Conservation (phyloP, 2,329 filamentous ascomycete species). For the Cladosporium sp. region DNA sequence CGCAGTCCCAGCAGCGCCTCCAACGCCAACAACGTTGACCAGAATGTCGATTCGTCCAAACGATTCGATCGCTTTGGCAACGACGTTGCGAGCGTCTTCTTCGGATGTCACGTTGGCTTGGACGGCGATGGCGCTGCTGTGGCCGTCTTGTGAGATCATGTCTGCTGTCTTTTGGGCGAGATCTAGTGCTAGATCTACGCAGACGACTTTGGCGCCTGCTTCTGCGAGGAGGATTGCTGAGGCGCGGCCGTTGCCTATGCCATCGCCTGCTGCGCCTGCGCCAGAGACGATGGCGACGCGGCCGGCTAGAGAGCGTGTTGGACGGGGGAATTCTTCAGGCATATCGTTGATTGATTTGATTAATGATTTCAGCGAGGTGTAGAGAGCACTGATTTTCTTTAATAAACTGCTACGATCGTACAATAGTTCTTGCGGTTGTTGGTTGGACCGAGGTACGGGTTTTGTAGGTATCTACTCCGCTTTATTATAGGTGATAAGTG, state of each 20-base stretch:
- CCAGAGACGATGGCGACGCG: slow-evolving; percentile 56
- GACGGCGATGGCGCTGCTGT: slow-evolving; percentile 41
- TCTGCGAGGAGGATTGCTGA: slow-evolving; percentile 57
- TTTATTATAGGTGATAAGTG: background rate
- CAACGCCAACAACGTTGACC: slow-evolving; percentile 62
- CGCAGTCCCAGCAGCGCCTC: slow-evolving; percentile 56
- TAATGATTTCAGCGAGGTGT: background rate
- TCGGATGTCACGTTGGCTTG: slow-evolving; percentile 54
- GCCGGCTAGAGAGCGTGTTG: slow-evolving; percentile 38
- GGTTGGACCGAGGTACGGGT: slow-evolving; percentile 3
- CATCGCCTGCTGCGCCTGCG: slow-evolving; percentile 53
- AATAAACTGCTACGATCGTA: background rate
- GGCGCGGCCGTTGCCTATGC: slow-evolving; percentile 58
- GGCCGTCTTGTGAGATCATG: slow-evolving; percentile 43
- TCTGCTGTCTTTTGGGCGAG: slow-evolving; percentile 52
- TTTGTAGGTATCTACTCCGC: slow-evolving; percentile 5
- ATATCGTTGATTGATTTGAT: slow-evolving; percentile 15
- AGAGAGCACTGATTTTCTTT: background rate
- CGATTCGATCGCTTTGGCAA: slow-evolving; percentile 39
- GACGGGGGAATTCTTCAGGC: slow-evolving; percentile 27
- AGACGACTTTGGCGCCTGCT: slow-evolving; percentile 57
- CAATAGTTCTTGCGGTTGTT: background rate
- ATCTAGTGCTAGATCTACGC: slow-evolving; percentile 49
- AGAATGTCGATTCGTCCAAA: slow-evolving; percentile 60
- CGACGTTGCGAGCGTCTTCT: slow-evolving; percentile 46